Percentiles rank a stretch among this genome's conserved stretches.
phyloP scores from a whole-genome alignment of 306 rosid species.

The Mucuna pruriens region DNA sequence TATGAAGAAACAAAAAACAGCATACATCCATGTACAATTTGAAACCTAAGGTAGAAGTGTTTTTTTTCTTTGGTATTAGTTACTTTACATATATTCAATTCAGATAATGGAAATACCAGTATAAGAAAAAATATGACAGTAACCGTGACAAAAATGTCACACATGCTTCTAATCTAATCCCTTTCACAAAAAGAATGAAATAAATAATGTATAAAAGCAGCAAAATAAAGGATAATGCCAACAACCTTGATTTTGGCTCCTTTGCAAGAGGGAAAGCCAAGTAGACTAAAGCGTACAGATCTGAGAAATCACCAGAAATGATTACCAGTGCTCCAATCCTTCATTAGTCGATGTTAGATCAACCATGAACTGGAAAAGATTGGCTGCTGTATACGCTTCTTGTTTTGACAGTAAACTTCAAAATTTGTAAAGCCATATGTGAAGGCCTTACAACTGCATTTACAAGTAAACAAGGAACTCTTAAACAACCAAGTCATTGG shows the following conservation, averaged over 20 bases:
- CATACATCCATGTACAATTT: too few species aligned
- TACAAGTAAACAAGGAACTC: slow-evolving; percentile 17
- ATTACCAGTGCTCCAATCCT: slow-evolving; percentile 26
- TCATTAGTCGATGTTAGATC: slow-evolving; percentile 27
- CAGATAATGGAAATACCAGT: slow-evolving; percentile 1
- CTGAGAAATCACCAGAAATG: slow-evolving; percentile 23
- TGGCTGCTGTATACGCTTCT: slow-evolving; percentile 12
- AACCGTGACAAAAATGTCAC: slow-evolving; percentile 23
- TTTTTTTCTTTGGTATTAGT: slow-evolving; percentile 39
- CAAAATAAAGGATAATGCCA: neutral
- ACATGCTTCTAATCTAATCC: slow-evolving; percentile 15
- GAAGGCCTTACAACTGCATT: slow-evolving; percentile 50
- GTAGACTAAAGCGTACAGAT: slow-evolving; percentile 5
- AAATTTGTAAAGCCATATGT: slow-evolving; percentile 7
- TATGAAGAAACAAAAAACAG: too few species aligned
- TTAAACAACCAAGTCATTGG: slow-evolving; percentile 1
- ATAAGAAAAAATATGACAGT: slow-evolving; percentile 25
- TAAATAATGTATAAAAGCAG: slow-evolving; percentile 18
- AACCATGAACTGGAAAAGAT: slow-evolving; percentile 35
- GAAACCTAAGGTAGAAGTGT: too few species aligned
- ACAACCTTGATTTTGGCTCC: slow-evolving; percentile 19
- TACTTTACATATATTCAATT: slow-evolving; percentile 18
- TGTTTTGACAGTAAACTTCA: neutral
- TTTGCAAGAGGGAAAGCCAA: neutral
- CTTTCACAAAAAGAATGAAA: slow-evolving; percentile 25